A percentile compares a stretch with the other conserved stretches of the same genome.
Evolutionary conservation across 2,329 filamentous ascomycete species (phyloP).

Genomic region (Davidsoniella virescens): DNA sequence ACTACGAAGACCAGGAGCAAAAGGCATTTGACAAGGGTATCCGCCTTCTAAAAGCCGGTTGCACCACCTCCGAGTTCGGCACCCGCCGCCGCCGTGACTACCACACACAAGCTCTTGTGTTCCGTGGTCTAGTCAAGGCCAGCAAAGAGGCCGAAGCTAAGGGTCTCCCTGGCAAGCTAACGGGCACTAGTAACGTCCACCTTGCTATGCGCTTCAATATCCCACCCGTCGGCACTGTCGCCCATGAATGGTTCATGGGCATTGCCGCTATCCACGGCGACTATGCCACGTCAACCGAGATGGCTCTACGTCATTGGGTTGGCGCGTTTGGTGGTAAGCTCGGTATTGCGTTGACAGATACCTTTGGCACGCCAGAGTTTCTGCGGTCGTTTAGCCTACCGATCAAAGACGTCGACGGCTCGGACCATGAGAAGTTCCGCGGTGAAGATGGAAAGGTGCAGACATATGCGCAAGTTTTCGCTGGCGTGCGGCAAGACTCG

Average conservation of each 20-base stretch:
- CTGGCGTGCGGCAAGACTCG: conserved; percentile 77
- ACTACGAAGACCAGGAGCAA: conserved; percentile 70
- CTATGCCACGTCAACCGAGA: conserved; percentile 71
- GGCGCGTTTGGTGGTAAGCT: conserved; percentile 76
- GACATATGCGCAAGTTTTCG: conserved; percentile 69
- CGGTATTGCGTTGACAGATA: conserved; percentile 84
- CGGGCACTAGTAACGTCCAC: conserved; percentile 91
- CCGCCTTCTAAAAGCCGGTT: conserved; percentile 62
- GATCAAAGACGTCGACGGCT: conserved; percentile 28
- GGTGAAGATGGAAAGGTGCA: conserved; percentile 26
- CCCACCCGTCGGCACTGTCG: conserved; percentile 69
- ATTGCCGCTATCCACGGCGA: conserved; percentile 80
- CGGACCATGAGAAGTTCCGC: conserved; percentile 26
- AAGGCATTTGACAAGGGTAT: conserved; percentile 70
- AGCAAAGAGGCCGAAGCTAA: conserved; percentile 50
- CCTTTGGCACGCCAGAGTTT: conserved; percentile 84
- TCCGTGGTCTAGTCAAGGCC: conserved; percentile 69
- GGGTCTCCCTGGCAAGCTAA: conserved; percentile 55
- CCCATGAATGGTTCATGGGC: conserved; percentile 99
- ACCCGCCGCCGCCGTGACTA: conserved; percentile 81
- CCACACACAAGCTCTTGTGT: conserved; percentile 82
- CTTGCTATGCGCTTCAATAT: conserved; percentile 87
- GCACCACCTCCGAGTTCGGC: conserved; percentile 86
- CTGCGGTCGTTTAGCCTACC: conserved; percentile 66
- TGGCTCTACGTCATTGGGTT: conserved; percentile 76